Percentiles rank a stretch among this genome's conserved stretches.
Conservation (phyloP, 345 rosid species). For the Aethionema arabicum region DNA sequence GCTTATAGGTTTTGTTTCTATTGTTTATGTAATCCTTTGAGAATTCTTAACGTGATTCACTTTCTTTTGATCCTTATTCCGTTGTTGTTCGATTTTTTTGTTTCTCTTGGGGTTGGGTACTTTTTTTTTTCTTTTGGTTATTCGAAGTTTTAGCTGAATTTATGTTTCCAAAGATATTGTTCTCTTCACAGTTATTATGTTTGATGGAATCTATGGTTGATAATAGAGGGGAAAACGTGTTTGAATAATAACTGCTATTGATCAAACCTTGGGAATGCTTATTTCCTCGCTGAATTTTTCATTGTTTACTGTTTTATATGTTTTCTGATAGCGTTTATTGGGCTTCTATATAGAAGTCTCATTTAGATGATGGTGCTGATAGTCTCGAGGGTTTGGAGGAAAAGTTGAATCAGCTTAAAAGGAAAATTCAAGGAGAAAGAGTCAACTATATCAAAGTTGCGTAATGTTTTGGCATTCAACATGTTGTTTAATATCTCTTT, state of each 20-base stretch:
- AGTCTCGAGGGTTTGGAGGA: conserved; percentile 54
- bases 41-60: not conserved
- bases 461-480: not conserved
- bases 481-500: conserved; percentile 7
- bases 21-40: not conserved
- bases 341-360: conserved; percentile 46
- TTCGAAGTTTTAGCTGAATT: too few species aligned
- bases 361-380: conserved; percentile 50
- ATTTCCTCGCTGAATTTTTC: not conserved
- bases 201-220: not conserved
- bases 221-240: not conserved
- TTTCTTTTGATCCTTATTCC: not conserved
- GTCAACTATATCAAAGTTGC: conserved; percentile 55
- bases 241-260: not conserved
- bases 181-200: too few species aligned
- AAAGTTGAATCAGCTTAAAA: conserved; percentile 68
- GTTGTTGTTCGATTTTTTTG: not conserved
- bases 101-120: too few species aligned
- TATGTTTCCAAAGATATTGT: too few species aligned
- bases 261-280: too few species aligned
- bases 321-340: conserved; percentile 2
- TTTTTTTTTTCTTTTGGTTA: too few species aligned
- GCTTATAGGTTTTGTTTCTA: not conserved
- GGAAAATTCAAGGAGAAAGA: conserved; percentile 79
- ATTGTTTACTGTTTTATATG: conserved; percentile 9